Base-by-base conservation (phyloP, 2,329 filamentous ascomycete genomes). In the Arthrobotrys megalospora region DNA sequence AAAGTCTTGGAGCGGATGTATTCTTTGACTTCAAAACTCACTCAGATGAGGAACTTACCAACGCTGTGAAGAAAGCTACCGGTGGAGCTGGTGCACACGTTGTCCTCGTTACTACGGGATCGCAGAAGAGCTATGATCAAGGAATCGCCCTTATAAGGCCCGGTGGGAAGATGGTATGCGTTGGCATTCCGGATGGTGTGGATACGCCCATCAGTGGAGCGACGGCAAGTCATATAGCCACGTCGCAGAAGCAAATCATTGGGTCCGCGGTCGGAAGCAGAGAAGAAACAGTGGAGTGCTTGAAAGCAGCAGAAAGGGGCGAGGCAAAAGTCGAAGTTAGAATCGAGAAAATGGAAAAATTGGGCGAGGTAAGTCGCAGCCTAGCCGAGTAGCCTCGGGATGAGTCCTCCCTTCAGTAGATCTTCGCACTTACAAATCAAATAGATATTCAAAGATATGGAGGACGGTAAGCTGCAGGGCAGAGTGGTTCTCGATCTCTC, bases 21-120 rank as follows among this genome's bases (percentile, higher is more conserved):
- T 82, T 82, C 38, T 63, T 82, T 14, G 80, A 82, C 53, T 80
- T 82, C 45, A 80, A 60, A 24, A 78, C 81, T 21, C 80, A 79
- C 6, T 38, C 34, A n/a, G 72, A 73, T 12, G 60, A 79, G 10
- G 72, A 81, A 24, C 50, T 80, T 5, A 80, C 79, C 5, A 72
- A 75, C 0, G 79, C 80, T 24, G 80, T 82, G 0, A 80, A 79
- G 50, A 62, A 75, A 19, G 41, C 80, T 5, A 79, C 81, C 6
- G 80, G 78, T 11, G 80, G 79, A 21, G 60, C 47, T 1, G 73
- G 66, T 1, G 73, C 73, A 8, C 73, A 71, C 10, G 66, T 67
- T 8, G 66, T 71, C 5, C 66, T 77, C 19, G 66, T 71, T 10
- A 67, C 62, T 5, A 62, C 73, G 2, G 66, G 73, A 4, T 67